Base-by-base conservation (phyloP, 2,329 filamentous ascomycete genomes). In the Colletotrichum orchidophilum region DNA sequence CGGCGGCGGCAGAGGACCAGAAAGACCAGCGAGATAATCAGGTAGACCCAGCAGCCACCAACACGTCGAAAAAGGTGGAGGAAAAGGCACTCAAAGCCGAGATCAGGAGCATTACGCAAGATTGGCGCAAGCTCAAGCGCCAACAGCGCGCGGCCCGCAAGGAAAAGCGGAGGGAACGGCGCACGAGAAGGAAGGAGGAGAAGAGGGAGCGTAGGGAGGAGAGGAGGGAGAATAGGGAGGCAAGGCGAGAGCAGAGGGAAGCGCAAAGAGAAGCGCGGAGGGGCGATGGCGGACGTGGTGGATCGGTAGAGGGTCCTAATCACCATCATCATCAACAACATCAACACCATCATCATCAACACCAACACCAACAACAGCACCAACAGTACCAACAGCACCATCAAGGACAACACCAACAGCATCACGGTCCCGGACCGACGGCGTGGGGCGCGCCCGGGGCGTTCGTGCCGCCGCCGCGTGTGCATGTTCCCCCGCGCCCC, bases 31-130 rank as follows among this genome's bases (percentile, higher is more conserved):
- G 7, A 5, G n/a, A n/a, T n/a, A n/a, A n/a, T n/a, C n/a, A n/a
- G n/a, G n/a, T n/a, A n/a, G n/a, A n/a, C n/a, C n/a, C 8, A 9
- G 26, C 61, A 35, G 52, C 35, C 0, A 21, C 65, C 12, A 15
- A 27, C 27, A 3, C 35, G 11, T 49, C 33, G 11, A 46, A 72
- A 18, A 75, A 71, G 52, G 70, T 78, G 53, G 81, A 85, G 42
- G 74, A 81, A 6, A 78, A 78, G 31, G 80, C 77, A 2, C 77
- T 89, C 18, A 80, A 79, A 52, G 83, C 75, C 0, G 78, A 88
- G 63, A 79, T 88, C 66, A 86, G 83, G 73, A 77, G 75, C 3
- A 76, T 90, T 31, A 81, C 81, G 63, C 78, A 81, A 50, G 77
- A 82, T 64, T 88, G 86, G 80, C 84, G 83, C 66, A 75, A 75